phyloP scores from a whole-genome alignment of 129 eudicot species.

The Daucus carota region DNA sequence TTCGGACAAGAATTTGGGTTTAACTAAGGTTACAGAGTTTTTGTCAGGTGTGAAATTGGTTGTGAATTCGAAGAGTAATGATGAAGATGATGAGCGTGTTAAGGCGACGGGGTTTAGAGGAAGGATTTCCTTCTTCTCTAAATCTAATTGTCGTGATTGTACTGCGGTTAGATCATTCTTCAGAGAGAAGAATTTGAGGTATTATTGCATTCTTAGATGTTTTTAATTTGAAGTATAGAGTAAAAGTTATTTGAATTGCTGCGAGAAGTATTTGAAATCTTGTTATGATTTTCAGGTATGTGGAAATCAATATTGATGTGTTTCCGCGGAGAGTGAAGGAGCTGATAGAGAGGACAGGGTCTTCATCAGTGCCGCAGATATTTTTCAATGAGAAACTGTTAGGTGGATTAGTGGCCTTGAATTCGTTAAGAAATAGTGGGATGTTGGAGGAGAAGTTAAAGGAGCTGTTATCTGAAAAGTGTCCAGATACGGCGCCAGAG shows the following conservation, averaged over 20 bases:
- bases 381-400: conserved; percentile 75
- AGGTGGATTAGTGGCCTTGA: conserved; percentile 84
- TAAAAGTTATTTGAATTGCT: neutral
- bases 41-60: conserved; percentile 47
- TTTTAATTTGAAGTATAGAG: too few relatives aligned
- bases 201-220: neutral
- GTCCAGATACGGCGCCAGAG: conserved; percentile 70
- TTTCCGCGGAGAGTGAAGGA: conserved; percentile 35
- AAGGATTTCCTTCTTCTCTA: conserved; percentile 44
- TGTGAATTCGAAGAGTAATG: conserved; percentile 9
- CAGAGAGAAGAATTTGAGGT: conserved; percentile 28
- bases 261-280: neutral
- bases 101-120: conserved; percentile 17
- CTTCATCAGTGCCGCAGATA: conserved; percentile 64
- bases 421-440: conserved; percentile 83
- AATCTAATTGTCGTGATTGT: conserved; percentile 50
- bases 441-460: conserved; percentile 57
- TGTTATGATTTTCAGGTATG: conserved; percentile 15
- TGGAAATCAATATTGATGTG: conserved; percentile 54
- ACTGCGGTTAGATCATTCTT: conserved; percentile 39
- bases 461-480: conserved; percentile 51
- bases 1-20: conserved; percentile 11
- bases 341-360: conserved; percentile 33
- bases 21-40: conserved; percentile 54
- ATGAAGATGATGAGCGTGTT: neutral